phyloP scores from a whole-genome alignment of 83 land plant genomes.

The Thuja plicata region DNA sequence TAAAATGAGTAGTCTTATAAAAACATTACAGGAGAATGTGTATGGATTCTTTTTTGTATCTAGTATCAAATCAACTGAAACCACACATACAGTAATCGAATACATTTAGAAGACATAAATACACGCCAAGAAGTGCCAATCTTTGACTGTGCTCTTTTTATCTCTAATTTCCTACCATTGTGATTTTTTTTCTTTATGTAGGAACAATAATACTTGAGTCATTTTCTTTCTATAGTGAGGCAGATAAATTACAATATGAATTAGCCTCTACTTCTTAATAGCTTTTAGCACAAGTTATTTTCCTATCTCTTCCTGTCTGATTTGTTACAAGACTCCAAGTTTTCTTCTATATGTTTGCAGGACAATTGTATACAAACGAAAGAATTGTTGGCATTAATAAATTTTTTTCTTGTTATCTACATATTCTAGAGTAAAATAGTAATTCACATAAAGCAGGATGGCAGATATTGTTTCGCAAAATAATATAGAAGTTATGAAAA shows the following conservation, averaged over 20 bases:
- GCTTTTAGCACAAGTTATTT: neutral
- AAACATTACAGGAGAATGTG: neutral
- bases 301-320: neutral
- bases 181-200: neutral
- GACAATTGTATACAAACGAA: neutral
- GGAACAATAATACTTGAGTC: neutral
- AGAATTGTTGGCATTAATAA: neutral
- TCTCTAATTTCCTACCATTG: no score
- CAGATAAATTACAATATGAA: neutral
- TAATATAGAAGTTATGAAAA: neutral
- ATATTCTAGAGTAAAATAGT: neutral
- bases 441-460: neutral
- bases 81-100: neutral
- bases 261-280: neutral
- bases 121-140: neutral
- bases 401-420: neutral
- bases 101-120: neutral
- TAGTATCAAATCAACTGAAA: neutral
- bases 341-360: neutral
- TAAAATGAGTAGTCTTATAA: neutral
- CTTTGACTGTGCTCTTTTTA: neutral
- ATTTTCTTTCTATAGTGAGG: neutral
- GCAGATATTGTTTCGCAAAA: neutral
- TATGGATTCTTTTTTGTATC: no score
- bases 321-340: neutral